phyloP scores from a whole-genome alignment of 495 filamentous ascomycete genomes.

The Lophium mytilinum region DNA sequence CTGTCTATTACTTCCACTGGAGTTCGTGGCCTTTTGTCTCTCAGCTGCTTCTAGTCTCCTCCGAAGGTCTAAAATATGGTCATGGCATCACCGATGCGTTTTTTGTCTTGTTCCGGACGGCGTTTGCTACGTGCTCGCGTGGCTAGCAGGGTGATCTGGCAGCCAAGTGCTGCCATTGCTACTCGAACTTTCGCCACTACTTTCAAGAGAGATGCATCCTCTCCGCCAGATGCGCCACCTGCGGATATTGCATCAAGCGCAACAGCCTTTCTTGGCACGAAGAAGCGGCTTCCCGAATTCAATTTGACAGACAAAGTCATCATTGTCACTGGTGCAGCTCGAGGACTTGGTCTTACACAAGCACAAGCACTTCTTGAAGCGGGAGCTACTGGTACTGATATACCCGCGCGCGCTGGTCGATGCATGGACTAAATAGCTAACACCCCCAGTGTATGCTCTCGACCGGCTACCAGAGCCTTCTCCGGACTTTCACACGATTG shows the following conservation, averaged over 20 bases:
- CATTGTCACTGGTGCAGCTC: slow-evolving; percentile 67
- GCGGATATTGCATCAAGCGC: neutral
- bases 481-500: slow-evolving; percentile 53
- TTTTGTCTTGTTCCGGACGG: neutral
- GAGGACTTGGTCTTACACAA: slow-evolving; percentile 71
- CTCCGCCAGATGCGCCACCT: slow-evolving; percentile 1
- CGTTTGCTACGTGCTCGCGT: neutral
- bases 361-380: slow-evolving; percentile 75
- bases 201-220: neutral
- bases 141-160: neutral
- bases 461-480: slow-evolving; percentile 48
- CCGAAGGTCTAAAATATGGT: too few relatives aligned
- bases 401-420: neutral
- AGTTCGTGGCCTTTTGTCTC: too few relatives aligned
- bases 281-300: slow-evolving; percentile 59
- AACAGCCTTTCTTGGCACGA: slow-evolving; percentile 3
- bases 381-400: slow-evolving; percentile 51
- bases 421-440: neutral
- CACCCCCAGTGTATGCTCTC: slow-evolving; percentile 47
- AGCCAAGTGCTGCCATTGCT: neutral
- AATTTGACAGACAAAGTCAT: slow-evolving; percentile 69
- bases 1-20: too few relatives aligned
- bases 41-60: too few relatives aligned
- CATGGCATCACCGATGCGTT: neutral
- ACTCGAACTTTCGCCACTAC: neutral